Base-by-base conservation (phyloP, 2,329 filamentous ascomycete species). In the Colletotrichum spinosum region DNA sequence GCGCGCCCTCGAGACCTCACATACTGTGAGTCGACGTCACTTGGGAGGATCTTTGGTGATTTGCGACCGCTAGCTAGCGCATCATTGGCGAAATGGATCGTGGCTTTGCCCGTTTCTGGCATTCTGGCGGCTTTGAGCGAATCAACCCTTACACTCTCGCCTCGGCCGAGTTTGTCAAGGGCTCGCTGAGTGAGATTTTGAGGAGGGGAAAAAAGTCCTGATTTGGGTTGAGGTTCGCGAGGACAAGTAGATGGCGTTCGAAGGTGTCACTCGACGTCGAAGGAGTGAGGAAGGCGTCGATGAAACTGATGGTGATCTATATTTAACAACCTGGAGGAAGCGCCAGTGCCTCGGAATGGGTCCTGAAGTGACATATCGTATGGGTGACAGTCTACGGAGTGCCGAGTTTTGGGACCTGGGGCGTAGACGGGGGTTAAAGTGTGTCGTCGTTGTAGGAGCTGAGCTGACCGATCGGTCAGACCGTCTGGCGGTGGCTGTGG, bases 281-380 rank as follows among this genome's bases (percentile, higher is more conserved):
- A 7, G 25, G 34, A 52, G 35, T 12, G 10, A 38, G 33, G 38
- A 42, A 25, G 55, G 25, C 25, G 4, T 25, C 25, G 25, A 46
- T 65, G 62, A 65, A 65, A 65, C 62, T 41, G 41, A 25, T 41
- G 15, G 58, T 65, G 57, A 55, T 55, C 51, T 57, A 61, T 52
- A 61, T 34, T 25, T 48, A 37, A 51, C 50, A 50, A 50, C 57
- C 61, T 61, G 57, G 39, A 41, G 42, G 17, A 50, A 50, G 51
- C 39, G 44, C 45, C 56, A 51, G 34, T 55, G 56, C 51, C 45
- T 56, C 39, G 33, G 57, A 46, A 15, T 48, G 39, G 55, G 45
- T 25, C 35, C 17, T 35, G 25, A 50, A 25, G 49, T 34, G 25
- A 64, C 55, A 48, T 50, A 42, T 54, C 52, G 38, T 17, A 54